Conservation (phyloP, 805 yeast species). For the Metschnikowia kofuensis region DNA sequence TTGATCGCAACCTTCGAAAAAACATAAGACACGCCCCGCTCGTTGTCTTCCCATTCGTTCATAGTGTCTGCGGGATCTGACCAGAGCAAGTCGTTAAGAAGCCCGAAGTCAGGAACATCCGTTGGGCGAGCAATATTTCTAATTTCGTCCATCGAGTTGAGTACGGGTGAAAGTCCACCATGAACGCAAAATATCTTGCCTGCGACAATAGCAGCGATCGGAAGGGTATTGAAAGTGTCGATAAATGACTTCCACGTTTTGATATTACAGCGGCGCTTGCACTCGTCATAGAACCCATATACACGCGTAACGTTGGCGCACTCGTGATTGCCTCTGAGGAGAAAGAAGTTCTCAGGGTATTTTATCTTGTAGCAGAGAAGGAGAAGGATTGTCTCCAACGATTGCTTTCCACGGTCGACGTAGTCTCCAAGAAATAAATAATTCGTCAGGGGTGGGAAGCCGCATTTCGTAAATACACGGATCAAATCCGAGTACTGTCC, state of each 20-base stretch:
- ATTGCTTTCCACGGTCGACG: constrained; percentile 96
- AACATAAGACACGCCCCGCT: constrained; percentile 79
- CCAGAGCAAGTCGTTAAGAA: constrained; percentile 76
- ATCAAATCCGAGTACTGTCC: constrained; percentile 93
- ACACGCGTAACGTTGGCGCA: constrained; percentile 96
- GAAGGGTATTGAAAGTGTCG: constrained; percentile 93
- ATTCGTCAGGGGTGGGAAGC: constrained; percentile 93
- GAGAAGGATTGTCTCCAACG: constrained; percentile 84
- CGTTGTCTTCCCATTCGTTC: constrained; percentile 87
- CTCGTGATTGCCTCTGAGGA: constrained; percentile 94
- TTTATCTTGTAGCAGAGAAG: constrained; percentile 91
- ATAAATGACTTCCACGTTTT: constrained; percentile 93
- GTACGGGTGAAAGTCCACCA: constrained; percentile 78
- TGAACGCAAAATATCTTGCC: constrained; percentile 92
- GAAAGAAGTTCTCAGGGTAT: constrained; percentile 92
- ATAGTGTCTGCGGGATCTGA: constrained; percentile 81
- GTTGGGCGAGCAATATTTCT: constrained; percentile 76
- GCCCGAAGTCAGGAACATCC: constrained; percentile 81
- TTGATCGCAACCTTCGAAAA: constrained; percentile 77
- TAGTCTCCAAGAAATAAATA: constrained; percentile 93
- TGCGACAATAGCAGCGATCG: constrained; percentile 93
- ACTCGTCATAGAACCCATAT: constrained; percentile 96
- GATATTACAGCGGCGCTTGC: constrained; percentile 88
- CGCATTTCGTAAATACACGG: constrained; percentile 90
- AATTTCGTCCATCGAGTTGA: constrained; percentile 71